These are phyloP conservation scores for Gaultheria prostrata DNA, from an alignment of 148 eudicot species.

Conservation along the genomic window DNA sequence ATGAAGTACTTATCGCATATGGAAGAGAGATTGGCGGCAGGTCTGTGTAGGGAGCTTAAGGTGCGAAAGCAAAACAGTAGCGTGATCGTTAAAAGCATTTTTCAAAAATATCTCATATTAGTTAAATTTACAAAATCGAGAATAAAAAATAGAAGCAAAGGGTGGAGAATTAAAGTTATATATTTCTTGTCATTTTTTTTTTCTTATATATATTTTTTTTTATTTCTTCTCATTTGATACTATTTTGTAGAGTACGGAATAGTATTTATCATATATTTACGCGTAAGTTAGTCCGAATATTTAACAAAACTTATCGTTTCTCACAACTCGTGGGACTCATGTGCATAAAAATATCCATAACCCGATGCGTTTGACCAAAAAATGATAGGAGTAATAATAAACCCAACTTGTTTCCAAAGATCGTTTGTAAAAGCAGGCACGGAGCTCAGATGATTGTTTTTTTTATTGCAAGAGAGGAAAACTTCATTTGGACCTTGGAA, in stretches of 20 bases:
- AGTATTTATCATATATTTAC: too few species aligned
- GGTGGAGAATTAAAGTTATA: not conserved
- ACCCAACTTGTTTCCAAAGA: not conserved
- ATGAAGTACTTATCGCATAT: not conserved
- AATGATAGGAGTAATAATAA: not conserved
- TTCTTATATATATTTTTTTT: too few species aligned
- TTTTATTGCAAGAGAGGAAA: not conserved
- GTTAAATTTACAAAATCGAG: not conserved
- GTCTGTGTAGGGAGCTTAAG: not conserved
- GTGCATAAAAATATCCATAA: not conserved
- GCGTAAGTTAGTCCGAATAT: too few species aligned
- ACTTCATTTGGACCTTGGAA: not conserved
- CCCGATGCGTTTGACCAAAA: not conserved
- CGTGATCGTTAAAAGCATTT: not conserved
- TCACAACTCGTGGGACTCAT: not conserved
- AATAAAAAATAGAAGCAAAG: not conserved
- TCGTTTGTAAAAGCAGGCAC: not conserved
- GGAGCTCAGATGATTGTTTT: not conserved
- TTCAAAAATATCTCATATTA: too few species aligned
- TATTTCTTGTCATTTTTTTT: not conserved
- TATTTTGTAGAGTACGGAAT: too few species aligned
- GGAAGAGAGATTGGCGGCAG: not conserved
- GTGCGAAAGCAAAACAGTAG: too few species aligned
- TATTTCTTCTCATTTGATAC: not conserved
- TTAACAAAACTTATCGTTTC: too few species aligned